Base-by-base conservation (phyloP, 2,329 filamentous ascomycete genomes). In the Botrytis tulipae region DNA sequence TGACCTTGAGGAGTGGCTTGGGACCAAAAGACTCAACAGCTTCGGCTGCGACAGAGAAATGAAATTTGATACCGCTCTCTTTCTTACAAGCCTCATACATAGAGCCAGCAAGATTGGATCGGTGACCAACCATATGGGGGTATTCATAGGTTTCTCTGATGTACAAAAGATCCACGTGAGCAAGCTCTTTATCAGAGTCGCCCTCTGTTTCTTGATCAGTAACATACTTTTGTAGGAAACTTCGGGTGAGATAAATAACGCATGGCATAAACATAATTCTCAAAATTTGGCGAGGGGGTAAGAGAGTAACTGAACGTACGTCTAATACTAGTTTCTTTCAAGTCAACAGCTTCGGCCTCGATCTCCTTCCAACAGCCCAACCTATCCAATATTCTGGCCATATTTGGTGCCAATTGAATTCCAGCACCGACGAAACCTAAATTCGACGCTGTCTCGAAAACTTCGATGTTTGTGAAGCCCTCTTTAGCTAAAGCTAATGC, bases 381-480 rank as follows among this genome's bases (percentile, higher is more conserved):
- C 22, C 86, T 84, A 79, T 93, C 90, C 20, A 96, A 86, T 14
- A 96, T 92, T 3, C 92, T 88, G 5, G 91, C 90, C 87, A 95
- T 92, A 77, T 96, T 97, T 0, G 93, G 93, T 0, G 93, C 92
- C 73, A 95, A 86, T 81, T 97, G 93, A 76, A 96, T 95, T 8
- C 93, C 93, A 1, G 93, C 93, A 37, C 93, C 93, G 1, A 95
- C 92, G 78, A 95, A 95, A 8, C 93, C 93, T 6, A 95, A 86
- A 76, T 89, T 88, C 7, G 90, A 88, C 0, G 92, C 92, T 51
- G 86, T 88, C 81, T 95, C 93, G 81, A 90, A 95, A 69, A 95
- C 88, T 72, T 91, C 85, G 78, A 95, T 91, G 73, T 92, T 84
- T 76, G 85, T 88, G 82, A 95, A 95, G 12, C 93, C 93, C 78